Conservation (phyloP, 306 rosid genomes). For the Ormosia emarginata region DNA sequence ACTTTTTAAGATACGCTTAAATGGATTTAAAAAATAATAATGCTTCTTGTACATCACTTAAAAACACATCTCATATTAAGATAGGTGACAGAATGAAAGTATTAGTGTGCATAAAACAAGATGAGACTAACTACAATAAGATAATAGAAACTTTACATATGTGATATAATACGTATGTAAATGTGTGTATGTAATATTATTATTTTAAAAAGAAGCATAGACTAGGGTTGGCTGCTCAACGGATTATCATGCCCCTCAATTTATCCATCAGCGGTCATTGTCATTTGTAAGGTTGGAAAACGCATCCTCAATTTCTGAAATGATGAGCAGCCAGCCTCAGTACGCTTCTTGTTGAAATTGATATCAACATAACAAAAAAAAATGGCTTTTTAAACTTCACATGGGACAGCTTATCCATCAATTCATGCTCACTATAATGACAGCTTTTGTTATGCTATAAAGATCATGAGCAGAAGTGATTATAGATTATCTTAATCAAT, state of each 20-base stretch:
- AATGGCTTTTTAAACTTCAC: neutral
- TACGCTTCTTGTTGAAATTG: neutral
- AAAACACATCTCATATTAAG: no score
- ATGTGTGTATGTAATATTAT: no score
- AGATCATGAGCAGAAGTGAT: constrained; percentile 1
- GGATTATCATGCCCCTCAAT: neutral
- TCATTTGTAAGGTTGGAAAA: neutral
- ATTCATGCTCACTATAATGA: constrained; percentile 16
- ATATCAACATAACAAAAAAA: neutral
- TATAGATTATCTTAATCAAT: constrained; percentile 9
- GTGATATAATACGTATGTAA: no score
- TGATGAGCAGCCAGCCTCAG: neutral
- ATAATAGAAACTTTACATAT: no score
- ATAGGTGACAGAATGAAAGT: no score
- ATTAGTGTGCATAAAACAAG: no score
- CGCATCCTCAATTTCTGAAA: neutral
- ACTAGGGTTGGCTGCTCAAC: neutral
- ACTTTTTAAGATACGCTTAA: neutral
- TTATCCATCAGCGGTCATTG: neutral
- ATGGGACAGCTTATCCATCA: neutral
- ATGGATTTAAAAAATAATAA: neutral
- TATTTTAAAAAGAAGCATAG: neutral
- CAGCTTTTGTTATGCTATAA: neutral
- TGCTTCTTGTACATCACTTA: no score
- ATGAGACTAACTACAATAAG: no score